Conservation (phyloP, 495 filamentous ascomycete genomes). For the Penicillium riverlandense region DNA sequence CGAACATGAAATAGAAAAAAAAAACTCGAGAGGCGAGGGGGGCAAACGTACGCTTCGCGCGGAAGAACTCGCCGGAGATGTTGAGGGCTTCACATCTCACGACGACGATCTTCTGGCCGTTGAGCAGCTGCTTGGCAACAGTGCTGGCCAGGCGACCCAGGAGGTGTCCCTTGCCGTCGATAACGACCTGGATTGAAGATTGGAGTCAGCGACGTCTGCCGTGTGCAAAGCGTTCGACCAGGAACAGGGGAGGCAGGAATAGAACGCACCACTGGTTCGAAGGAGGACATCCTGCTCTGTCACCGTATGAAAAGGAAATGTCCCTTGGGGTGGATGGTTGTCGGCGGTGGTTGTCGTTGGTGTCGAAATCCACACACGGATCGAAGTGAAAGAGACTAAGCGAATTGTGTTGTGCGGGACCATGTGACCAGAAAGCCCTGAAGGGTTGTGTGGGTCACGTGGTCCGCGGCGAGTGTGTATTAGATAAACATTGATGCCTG, state of each 20-base stretch:
- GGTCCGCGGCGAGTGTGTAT: neutral
- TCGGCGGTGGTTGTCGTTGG: slow-evolving; percentile 46
- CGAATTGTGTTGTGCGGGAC: slow-evolving; percentile 35
- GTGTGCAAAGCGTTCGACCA: neutral
- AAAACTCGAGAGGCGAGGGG: slow-evolving; percentile 11
- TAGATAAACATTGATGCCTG: no score
- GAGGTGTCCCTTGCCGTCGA: slow-evolving; percentile 99
- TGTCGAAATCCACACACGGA: slow-evolving; percentile 41
- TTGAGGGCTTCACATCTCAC: slow-evolving; percentile 98
- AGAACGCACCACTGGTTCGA: slow-evolving; percentile 89
- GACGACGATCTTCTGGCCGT: slow-evolving; percentile 98
- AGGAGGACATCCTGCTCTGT: slow-evolving; percentile 88
- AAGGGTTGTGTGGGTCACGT: slow-evolving; percentile 14
- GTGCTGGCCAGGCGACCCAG: slow-evolving; percentile 98
- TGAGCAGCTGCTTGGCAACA: slow-evolving; percentile 98
- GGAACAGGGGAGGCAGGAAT: neutral
- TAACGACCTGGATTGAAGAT: slow-evolving; percentile 62
- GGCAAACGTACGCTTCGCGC: slow-evolving; percentile 88
- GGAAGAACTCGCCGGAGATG: slow-evolving; percentile 99
- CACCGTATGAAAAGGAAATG: slow-evolving; percentile 35
- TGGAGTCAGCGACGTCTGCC: slow-evolving; percentile 20
- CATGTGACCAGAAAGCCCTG: slow-evolving; percentile 12
- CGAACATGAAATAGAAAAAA: slow-evolving; percentile 1
- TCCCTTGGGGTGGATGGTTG: slow-evolving; percentile 39
- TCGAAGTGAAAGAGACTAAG: slow-evolving; percentile 35